Evolutionary conservation across 2,329 filamentous ascomycete species (phyloP), one percentile per base, ranked within the genome.

Genomic region (Penicillium sclerotigenum): DNA sequence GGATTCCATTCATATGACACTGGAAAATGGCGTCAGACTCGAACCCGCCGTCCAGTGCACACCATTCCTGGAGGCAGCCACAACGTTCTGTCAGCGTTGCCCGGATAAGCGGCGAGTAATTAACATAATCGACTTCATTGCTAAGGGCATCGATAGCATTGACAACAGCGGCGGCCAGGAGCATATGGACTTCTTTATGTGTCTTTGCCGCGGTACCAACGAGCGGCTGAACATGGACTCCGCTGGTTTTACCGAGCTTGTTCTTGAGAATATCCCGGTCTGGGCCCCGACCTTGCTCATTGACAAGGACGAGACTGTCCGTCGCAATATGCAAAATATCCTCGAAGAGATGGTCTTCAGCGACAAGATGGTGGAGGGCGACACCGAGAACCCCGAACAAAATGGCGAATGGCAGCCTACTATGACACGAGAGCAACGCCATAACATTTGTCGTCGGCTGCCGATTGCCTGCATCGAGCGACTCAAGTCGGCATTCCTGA

Each of bases 1-100:
- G 34, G 62, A 70, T 0, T 74, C 77, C 42, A 75, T 91, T 1
- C 78, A 79, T 37, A 71, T 75, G 41, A 82, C 83, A 0, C 68
- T 90, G 38, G 75, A 80, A 57, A 73, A 73, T 38, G 81, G 80
- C 24, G 81, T 88, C 45, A 79, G 78, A 18, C 79, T 81, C 13
- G 78, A 80, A 16, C 73, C 80, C 3, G 74, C 76, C 3, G 68
- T 76, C 9, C 73, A 80, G 18, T 75, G 76, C 31, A 75, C 78
- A 16, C 81, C 84, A 1, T 88, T 81, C 63, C 75, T 90, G 18
- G 79, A 81, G n/a, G 81, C 80, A 16, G 81, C 83, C 3, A 66
- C 79, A 31, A 68, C 77, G 0, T 88, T 86, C 64, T 81, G 85
- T 58, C 67, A 74, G 47, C 63, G 64, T 50, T 71, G 72, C 41